Conservation (phyloP, 2,329 filamentous ascomycete species). For the Saccharata proteae region DNA sequence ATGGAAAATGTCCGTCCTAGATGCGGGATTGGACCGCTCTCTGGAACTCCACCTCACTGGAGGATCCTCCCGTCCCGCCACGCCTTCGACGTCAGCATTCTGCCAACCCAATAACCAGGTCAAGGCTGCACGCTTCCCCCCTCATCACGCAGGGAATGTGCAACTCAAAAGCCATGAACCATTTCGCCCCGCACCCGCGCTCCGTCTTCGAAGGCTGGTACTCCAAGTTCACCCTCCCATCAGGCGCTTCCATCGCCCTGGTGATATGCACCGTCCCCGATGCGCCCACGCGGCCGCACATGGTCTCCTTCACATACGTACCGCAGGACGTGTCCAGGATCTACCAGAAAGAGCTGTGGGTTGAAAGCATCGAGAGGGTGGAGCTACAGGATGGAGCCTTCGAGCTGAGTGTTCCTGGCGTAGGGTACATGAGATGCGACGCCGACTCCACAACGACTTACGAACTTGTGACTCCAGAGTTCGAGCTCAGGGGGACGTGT, state of each 20-base stretch:
- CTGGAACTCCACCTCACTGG: too few relatives aligned
- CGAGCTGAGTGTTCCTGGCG: slow-evolving; percentile 26
- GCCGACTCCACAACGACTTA: slow-evolving; percentile 27
- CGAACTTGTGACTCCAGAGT: too few relatives aligned
- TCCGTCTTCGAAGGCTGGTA: slow-evolving; percentile 39
- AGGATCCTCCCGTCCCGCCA: too few relatives aligned
- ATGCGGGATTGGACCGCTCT: too few relatives aligned
- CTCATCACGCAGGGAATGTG: neutral
- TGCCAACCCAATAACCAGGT: too few relatives aligned
- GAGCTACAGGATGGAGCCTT: slow-evolving; percentile 23
- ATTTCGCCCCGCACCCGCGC: slow-evolving; percentile 29
- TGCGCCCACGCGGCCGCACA: slow-evolving; percentile 28
- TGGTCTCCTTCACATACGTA: slow-evolving; percentile 39
- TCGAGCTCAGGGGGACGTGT: too few relatives aligned
- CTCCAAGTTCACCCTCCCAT: slow-evolving; percentile 36
- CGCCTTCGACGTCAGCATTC: too few relatives aligned
- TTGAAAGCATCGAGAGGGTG: slow-evolving; percentile 26
- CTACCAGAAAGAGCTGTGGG: slow-evolving; percentile 32
- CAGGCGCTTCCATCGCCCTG: slow-evolving; percentile 33
- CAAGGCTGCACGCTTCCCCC: too few relatives aligned
- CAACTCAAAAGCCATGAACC: slow-evolving; percentile 22
- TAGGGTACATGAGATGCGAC: slow-evolving; percentile 27
- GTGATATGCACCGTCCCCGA: slow-evolving; percentile 35
- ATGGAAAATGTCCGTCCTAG: too few relatives aligned
- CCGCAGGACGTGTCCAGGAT: slow-evolving; percentile 20